phyloP scores from a whole-genome alignment of 2,329 filamentous ascomycete species.

The Calonectria hawksworthii region DNA sequence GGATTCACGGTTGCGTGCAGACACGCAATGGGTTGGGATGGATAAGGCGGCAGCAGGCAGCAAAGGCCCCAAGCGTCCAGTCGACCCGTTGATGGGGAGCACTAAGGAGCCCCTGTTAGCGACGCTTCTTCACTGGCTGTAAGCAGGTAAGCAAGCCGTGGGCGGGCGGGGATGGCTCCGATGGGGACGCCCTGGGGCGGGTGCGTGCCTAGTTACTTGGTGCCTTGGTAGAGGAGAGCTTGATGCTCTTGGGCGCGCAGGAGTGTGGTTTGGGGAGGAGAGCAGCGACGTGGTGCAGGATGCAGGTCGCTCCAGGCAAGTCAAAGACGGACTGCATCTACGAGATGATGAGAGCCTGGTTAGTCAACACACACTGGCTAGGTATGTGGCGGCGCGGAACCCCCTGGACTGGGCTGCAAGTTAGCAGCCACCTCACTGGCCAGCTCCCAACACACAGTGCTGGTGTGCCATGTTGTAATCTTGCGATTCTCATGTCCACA shows the following conservation, averaged over 20 bases:
- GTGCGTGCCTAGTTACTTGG: neutral
- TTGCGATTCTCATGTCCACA: neutral
- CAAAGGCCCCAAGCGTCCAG: neutral
- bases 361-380: neutral
- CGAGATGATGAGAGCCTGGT: neutral
- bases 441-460: neutral
- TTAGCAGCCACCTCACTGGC: neutral
- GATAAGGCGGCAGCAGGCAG: constrained; percentile 1
- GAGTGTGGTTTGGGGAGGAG: neutral
- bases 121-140: neutral
- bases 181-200: neutral
- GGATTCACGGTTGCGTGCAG: constrained; percentile 3
- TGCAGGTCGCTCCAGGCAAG: neutral
- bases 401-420: neutral
- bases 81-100: neutral
- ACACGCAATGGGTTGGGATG: neutral
- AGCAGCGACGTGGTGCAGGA: neutral
- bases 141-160: neutral
- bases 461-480: neutral
- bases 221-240: neutral
- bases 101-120: constrained; percentile 1
- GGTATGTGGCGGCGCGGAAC: neutral
- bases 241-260: neutral
- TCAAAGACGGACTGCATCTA: neutral
- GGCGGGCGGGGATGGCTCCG: neutral